phyloP scores from a whole-genome alignment of 2,329 filamentous ascomycete species.

The Aureobasidium pullulans region DNA sequence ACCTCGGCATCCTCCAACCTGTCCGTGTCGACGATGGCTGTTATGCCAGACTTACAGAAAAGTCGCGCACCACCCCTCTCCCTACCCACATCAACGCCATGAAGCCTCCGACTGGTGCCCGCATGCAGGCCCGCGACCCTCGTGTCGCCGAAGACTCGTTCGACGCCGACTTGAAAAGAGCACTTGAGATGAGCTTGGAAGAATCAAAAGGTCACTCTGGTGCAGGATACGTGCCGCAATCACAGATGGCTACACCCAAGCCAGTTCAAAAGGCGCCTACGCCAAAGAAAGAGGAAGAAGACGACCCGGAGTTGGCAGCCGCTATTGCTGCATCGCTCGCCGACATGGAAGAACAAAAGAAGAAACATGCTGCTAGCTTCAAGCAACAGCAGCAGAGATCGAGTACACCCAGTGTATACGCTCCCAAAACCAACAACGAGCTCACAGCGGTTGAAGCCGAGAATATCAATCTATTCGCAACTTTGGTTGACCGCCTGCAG shows the following conservation, averaged over 20 bases:
- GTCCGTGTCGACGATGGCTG: conserved; percentile 96
- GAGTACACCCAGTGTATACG: conserved; percentile 42
- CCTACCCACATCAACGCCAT: conserved; percentile 42
- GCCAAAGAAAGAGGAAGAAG: conserved; percentile 57
- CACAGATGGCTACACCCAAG: conserved; percentile 38
- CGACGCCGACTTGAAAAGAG: conserved; percentile 89
- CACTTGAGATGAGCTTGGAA: conserved; percentile 93
- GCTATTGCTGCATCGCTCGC: conserved; percentile 90
- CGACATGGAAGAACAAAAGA: conserved; percentile 98
- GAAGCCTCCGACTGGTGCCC: conserved; percentile 52
- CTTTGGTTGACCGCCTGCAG: conserved; percentile 86
- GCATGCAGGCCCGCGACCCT: conserved; percentile 87
- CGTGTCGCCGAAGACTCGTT: conserved; percentile 76
- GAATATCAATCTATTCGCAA: conserved; percentile 94
- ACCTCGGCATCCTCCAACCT: conserved; percentile 83
- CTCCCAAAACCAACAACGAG: conserved; percentile 77
- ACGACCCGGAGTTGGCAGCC: conserved; percentile 87
- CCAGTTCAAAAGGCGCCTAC: conserved; percentile 29
- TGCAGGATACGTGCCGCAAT: conserved; percentile 63
- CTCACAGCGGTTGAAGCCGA: conserved; percentile 89
- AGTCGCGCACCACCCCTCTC: conserved; percentile 42
- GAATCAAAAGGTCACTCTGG: conserved; percentile 71
- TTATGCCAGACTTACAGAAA: conserved; percentile 80
- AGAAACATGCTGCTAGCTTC: conserved; percentile 73
- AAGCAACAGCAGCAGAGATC: conserved; percentile 57